These are phyloP conservation scores for Logfia minima DNA, from an alignment of 129 eudicot genomes.

Conservation along the genomic window DNA sequence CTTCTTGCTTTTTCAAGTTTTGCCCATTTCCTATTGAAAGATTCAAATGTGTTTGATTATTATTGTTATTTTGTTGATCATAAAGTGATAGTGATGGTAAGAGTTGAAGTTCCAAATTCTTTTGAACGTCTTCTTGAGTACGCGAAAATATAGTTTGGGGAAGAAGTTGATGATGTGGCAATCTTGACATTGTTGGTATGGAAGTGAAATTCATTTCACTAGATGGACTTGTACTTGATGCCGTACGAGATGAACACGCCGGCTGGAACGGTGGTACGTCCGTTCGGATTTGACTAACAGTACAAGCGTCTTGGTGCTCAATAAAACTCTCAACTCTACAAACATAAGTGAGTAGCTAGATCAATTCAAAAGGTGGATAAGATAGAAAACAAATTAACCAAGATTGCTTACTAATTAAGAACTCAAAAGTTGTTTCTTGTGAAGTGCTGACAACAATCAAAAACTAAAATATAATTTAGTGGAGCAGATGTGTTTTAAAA, in stretches of 20 bases:
- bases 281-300: slow-evolving; percentile 34
- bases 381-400: not conserved
- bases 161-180: slow-evolving; percentile 29
- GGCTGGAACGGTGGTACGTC: slow-evolving; percentile 47
- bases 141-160: slow-evolving; percentile 11
- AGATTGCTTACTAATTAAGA: not conserved
- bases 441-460: slow-evolving; percentile 30
- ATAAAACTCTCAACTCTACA: slow-evolving; percentile 73
- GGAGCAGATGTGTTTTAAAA: slow-evolving; percentile 19
- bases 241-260: slow-evolving; percentile 47
- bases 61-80: slow-evolving; percentile 26
- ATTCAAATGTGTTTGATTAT: slow-evolving; percentile 45
- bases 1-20: slow-evolving; percentile 34
- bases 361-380: not conserved
- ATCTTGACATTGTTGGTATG: slow-evolving; percentile 28
- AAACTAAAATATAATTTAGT: slow-evolving; percentile 5
- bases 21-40: slow-evolving; percentile 57
- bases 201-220: slow-evolving; percentile 44
- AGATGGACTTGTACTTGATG: slow-evolving; percentile 59
- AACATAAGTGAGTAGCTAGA: not conserved
- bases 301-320: slow-evolving; percentile 73
- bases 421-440: slow-evolving; percentile 20
- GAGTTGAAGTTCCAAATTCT: slow-evolving; percentile 59
- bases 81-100: slow-evolving; percentile 40
- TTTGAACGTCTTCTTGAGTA: slow-evolving; percentile 27